Evolutionary conservation across 495 filamentous ascomycete species (phyloP), one percentile per base, ranked within the genome.

Genomic region (Penicillium cinerascens): DNA sequence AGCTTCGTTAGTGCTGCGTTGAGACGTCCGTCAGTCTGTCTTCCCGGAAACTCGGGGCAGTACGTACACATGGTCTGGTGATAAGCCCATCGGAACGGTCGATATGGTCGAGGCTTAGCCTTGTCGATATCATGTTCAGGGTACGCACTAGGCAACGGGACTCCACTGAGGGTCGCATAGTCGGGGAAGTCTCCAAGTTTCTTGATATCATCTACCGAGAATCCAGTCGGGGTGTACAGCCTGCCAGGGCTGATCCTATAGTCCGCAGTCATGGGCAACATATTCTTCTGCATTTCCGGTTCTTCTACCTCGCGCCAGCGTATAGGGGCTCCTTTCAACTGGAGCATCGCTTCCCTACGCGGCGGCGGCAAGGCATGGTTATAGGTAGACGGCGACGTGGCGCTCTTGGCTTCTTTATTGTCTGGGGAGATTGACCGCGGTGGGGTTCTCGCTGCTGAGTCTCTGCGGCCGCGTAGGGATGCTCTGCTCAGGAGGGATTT

Each of bases 61-160:
- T 22, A 77, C 85, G 53, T 81, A 95, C 91, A 89, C 91, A 96
- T 96, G 0, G 91, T 95, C 66, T 96, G 91, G 65, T 93, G 87
- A 65, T 96, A 96, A 1, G 76, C 68, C 91, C 91, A 96, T 64
- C 91, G 72, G 42, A 96, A 91, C 0, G 91, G 91, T 23, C 91
- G 78, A 65, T 88, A 87, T 13, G 85, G 87, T 29, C 87, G 76
- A n/a, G 87, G 78, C 16, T 78, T 62, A 0, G 87, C 87, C 53
- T 75, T 85, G 23, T 78, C 66, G 41, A 87, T 84, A 51, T 86
- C 70, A 56, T 88, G 89, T n/a, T 82, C 72, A 2, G 46, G 47
- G 58, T 88, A 90, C 0, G 87, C 75, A 11, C 73, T 52, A 0
- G 91, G 91, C 29, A 88, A 66, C 1, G 89, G 89, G 16, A 96